Conservation (phyloP, 2,329 filamentous ascomycete genomes). For the Basipetospora sp. region DNA sequence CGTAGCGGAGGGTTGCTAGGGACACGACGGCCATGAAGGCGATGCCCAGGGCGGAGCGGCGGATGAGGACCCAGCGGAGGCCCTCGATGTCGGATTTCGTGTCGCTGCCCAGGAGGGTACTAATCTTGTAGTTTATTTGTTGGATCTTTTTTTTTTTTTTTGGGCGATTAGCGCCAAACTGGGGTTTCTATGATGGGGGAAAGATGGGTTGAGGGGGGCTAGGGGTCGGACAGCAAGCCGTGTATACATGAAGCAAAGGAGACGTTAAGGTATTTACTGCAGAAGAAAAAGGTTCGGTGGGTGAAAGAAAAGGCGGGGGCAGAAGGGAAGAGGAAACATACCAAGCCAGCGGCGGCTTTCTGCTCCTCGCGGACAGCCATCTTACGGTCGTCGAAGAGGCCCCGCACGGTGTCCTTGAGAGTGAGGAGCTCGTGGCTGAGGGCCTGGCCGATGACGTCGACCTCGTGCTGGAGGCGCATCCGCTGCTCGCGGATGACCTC, state of each 20-base stretch:
- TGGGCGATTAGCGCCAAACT: no score
- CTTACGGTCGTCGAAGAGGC: constrained; percentile 89
- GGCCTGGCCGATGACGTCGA: constrained; percentile 79
- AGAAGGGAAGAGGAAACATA: constrained; percentile 24
- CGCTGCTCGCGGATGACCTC: constrained; percentile 73
- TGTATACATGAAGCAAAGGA: no score
- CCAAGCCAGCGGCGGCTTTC: constrained; percentile 64
- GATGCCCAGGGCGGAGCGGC: constrained; percentile 48
- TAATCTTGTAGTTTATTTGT: constrained; percentile 93
- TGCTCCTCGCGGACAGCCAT: constrained; percentile 85
- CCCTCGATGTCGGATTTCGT: constrained; percentile 84
- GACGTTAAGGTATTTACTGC: no score
- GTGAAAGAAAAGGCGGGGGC: not conserved
- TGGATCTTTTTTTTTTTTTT: constrained; percentile 52
- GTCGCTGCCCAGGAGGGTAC: constrained; percentile 75
- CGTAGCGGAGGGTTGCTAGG: constrained; percentile 43
- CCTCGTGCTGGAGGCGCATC: constrained; percentile 77
- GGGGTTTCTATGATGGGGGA: no score
- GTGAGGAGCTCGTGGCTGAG: constrained; percentile 69
- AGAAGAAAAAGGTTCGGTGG: no score
- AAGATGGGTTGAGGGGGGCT: no score
- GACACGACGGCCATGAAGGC: constrained; percentile 50
- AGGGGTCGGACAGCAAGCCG: no score
- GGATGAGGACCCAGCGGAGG: constrained; percentile 69
- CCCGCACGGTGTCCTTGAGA: constrained; percentile 81